Percentiles rank a stretch among this genome's conserved stretches.
phyloP scores from a whole-genome alignment of 176 grass and related monocot species.

The Juncus inflexus region DNA sequence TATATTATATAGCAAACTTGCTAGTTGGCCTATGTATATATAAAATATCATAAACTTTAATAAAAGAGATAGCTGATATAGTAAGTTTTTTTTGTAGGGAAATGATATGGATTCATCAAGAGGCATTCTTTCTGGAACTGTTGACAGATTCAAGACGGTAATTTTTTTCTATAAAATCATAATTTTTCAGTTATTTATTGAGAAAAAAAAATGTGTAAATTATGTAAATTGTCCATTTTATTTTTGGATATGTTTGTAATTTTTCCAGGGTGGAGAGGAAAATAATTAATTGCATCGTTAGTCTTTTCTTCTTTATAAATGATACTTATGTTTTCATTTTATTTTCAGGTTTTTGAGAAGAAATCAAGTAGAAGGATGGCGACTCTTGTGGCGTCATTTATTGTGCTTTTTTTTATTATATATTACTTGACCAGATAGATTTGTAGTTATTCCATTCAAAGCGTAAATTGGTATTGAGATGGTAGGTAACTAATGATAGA shows the following conservation, averaged over 20 bases:
- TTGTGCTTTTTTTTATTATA: constrained; percentile 74
- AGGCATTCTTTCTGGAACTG: constrained; percentile 90
- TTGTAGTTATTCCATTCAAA: background rate
- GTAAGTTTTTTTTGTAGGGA: constrained; percentile 41
- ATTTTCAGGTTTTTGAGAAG: constrained; percentile 68
- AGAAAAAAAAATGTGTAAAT: background rate
- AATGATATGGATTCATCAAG: constrained; percentile 96
- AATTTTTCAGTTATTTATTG: background rate
- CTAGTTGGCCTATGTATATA: no score
- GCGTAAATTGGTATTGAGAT: no score
- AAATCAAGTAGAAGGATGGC: constrained; percentile 95
- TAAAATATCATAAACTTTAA: no score
- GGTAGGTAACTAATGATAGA: no score
- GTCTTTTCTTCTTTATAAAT: background rate
- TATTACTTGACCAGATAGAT: constrained; percentile 87
- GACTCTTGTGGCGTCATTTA: constrained; percentile 76
- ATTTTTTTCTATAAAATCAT: constrained; percentile 1
- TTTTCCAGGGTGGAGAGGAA: background rate
- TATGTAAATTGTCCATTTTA: background rate
- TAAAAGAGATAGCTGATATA: background rate
- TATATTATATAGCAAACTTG: no score
- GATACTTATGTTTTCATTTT: background rate
- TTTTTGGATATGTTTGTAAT: background rate
- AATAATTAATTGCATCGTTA: background rate
- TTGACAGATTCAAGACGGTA: constrained; percentile 95